These are phyloP conservation scores for Trametes pubescens DNA, from an alignment of 1,284 basidiomycete species.

Conservation along the genomic window DNA sequence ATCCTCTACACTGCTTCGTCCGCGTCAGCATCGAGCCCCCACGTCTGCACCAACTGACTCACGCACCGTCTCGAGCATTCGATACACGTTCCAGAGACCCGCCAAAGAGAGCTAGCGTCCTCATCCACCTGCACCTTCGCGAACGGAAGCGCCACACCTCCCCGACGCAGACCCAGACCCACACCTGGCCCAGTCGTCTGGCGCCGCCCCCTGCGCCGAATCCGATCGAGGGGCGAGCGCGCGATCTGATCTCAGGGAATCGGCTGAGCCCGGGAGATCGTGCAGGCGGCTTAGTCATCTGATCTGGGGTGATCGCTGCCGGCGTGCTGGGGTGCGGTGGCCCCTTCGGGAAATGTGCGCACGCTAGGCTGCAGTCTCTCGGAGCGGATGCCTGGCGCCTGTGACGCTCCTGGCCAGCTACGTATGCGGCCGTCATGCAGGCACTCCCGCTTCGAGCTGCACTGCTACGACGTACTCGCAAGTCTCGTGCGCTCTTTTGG, in stretches of 20 bases:
- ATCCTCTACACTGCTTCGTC: too few species aligned
- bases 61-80: not conserved
- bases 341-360: slow-evolving; percentile 5
- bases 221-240: not conserved
- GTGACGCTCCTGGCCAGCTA: too few species aligned
- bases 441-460: not conserved
- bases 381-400: too few species aligned
- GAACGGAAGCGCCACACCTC: slow-evolving; percentile 6
- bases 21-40: too few species aligned
- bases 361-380: not conserved
- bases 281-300: slow-evolving; percentile 16
- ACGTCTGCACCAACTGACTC: not conserved
- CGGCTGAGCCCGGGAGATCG: slow-evolving; percentile 18
- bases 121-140: not conserved
- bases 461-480: too few species aligned
- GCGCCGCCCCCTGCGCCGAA: not conserved
- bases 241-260: slow-evolving; percentile 3
- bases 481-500: not conserved
- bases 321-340: not conserved
- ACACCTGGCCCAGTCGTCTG: slow-evolving; percentile 21
- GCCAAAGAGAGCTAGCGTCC: not conserved
- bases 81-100: not conserved
- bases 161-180: not conserved
- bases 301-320: slow-evolving; percentile 9
- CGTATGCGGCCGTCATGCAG: too few species aligned